Conservation (phyloP, 2,329 filamentous ascomycete species). For the Clonostachys sp. region DNA sequence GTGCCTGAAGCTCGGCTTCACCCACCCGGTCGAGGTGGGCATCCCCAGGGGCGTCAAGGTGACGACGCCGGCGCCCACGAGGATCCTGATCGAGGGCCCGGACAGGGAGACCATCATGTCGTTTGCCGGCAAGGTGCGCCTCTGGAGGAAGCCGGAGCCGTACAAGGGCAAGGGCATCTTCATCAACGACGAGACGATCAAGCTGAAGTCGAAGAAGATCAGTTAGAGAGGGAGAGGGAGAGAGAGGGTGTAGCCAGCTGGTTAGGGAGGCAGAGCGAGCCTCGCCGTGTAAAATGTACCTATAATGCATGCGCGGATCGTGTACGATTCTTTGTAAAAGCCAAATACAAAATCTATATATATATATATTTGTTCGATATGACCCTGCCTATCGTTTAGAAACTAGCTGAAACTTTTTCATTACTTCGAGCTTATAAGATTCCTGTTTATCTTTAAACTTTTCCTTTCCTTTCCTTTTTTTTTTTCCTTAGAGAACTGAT, state of each 20-base stretch:
- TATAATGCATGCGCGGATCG: too few species aligned
- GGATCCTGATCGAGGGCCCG: slow-evolving; percentile 83
- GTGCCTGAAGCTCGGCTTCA: slow-evolving; percentile 91
- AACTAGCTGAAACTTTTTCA: too few species aligned
- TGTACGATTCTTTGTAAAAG: too few species aligned
- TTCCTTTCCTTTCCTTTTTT: slow-evolving; percentile 6
- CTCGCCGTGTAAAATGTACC: too few species aligned
- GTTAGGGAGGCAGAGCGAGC: too few species aligned
- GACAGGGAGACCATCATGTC: slow-evolving; percentile 84
- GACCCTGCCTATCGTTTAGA: too few species aligned
- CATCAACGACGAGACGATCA: slow-evolving; percentile 95
- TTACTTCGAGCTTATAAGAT: neutral
- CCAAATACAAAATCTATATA: too few species aligned
- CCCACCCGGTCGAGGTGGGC: slow-evolving; percentile 87
- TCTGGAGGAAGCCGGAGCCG: slow-evolving; percentile 88
- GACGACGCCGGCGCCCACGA: slow-evolving; percentile 83
- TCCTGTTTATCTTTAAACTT: neutral
- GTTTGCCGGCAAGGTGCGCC: slow-evolving; percentile 83
- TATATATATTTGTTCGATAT: too few species aligned
- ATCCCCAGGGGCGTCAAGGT: slow-evolving; percentile 81
- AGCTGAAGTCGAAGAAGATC: slow-evolving; percentile 96
- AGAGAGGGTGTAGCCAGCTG: too few species aligned
- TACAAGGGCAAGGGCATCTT: slow-evolving; percentile 99
- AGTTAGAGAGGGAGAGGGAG: slow-evolving; percentile 50
- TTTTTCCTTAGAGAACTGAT: neutral